Percentiles rank a stretch among this genome's conserved stretches.
Evolutionary conservation across 306 rosid genomes (phyloP).

Genomic region (Malus sylvestris): DNA sequence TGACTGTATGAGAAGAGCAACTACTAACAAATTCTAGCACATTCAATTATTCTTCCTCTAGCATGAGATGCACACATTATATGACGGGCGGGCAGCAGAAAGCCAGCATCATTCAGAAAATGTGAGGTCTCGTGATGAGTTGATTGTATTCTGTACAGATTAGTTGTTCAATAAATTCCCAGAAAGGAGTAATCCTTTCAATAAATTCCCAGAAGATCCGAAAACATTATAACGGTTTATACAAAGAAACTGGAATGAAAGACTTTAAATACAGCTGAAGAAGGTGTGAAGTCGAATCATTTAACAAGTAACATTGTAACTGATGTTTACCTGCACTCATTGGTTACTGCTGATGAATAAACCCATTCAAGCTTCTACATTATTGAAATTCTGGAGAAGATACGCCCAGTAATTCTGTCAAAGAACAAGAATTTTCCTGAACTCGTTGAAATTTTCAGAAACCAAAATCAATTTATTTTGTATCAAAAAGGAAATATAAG

Average conservation of each 20-base stretch:
- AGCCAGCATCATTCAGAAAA: constrained; percentile 7
- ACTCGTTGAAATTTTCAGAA: background rate
- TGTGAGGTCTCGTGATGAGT: constrained; percentile 15
- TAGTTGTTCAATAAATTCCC: constrained; percentile 23
- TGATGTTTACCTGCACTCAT: background rate
- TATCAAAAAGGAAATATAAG: background rate
- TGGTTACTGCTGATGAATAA: background rate
- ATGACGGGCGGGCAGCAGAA: constrained; percentile 22
- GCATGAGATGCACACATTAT: constrained; percentile 20
- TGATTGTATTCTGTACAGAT: constrained; percentile 16
- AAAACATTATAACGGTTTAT: no score
- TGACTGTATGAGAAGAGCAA: constrained; percentile 23
- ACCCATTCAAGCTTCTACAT: background rate
- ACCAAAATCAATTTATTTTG: background rate
- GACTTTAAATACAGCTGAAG: background rate
- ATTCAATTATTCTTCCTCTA: constrained; percentile 33
- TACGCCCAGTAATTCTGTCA: background rate
- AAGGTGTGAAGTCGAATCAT: background rate
- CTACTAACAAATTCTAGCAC: constrained; percentile 26
- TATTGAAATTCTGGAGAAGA: background rate
- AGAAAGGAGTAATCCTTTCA: constrained; percentile 14
- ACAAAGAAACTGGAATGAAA: background rate
- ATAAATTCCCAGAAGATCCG: no score
- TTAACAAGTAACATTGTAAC: background rate
- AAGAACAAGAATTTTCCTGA: background rate